Evolutionary conservation across 257 asterid species (phyloP), one percentile per base, ranked within the genome.

Genomic region (Ajuga chamaepitys): DNA sequence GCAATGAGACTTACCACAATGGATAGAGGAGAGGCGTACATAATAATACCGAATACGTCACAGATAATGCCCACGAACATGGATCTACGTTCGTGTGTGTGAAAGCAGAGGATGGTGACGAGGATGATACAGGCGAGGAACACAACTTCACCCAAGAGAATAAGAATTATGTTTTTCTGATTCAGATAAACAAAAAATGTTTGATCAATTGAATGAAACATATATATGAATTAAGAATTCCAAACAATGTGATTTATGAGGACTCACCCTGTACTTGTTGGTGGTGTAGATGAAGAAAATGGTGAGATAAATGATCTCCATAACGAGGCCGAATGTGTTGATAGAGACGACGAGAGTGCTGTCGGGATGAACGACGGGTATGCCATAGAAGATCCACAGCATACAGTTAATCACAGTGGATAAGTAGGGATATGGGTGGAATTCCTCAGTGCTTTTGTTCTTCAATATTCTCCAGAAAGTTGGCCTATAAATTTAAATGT

Each of bases 371-470:
- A 86, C 87, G 0, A 73, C 0, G 0, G 95, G 95, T 25, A 85
- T 21, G 0, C 92, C 94, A 7, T 91, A 88, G 70, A 79, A 83
- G n/a, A 91, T 46, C 96, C 95, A 91, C 46, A 85, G 54, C 25
- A 72, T 1, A 66, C 96, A 91, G 69, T 86, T 91, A 85, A 91
- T 73, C 10, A 53, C 56, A 0, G 79, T 58, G 0, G 86, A 81
- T 1, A 86, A 28, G 72, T 86, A 88, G 1, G 98, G 95, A 9
- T 81, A 85, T 0, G 96, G 94, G 16, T 83, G 94, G 70, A 86
- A 91, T 14, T 79, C 90, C 66, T 85, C 92, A 0, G 85, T 77
- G 50, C 73, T 66, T 61, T 79, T 86, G 0, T 77, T 83, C 73
- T 83, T 80, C 3, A 21, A 0, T n/a, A 91, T 86, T 64, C 85